Percentiles rank a stretch among this genome's conserved stretches.
phyloP scores from a whole-genome alignment of 257 asterid genomes.

The Fraxinus americana region DNA sequence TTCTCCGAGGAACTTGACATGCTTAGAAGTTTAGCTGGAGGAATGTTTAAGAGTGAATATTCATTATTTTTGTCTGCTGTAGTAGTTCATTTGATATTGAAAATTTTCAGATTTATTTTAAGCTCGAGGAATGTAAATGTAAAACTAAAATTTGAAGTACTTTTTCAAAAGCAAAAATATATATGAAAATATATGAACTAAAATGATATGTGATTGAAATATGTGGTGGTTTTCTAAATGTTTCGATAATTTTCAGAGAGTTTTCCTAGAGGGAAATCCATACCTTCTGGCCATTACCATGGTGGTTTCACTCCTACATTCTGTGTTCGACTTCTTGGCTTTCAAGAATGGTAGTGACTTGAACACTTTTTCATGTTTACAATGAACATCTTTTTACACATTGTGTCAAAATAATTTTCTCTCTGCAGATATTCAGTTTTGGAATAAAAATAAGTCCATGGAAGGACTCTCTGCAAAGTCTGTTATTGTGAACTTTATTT shows the following conservation, averaged over 20 bases:
- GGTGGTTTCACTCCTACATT: conserved; percentile 87
- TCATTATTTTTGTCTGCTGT: neutral
- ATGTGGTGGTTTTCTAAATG: conserved; percentile 29
- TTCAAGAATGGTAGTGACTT: conserved; percentile 80
- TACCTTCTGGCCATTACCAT: conserved; percentile 80
- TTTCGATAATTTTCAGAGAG: conserved; percentile 67
- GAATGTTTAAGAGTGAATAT: neutral
- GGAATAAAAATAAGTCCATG: conserved; percentile 99
- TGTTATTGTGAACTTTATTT: conserved; percentile 82
- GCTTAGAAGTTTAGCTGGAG: neutral
- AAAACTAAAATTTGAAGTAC: neutral
- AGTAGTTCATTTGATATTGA: neutral
- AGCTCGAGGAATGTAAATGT: neutral
- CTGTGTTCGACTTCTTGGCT: conserved; percentile 91
- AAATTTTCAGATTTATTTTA: too few species aligned
- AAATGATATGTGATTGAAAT: neutral
- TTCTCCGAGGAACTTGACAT: neutral
- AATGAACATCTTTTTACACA: conserved; percentile 19
- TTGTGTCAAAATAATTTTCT: conserved; percentile 15
- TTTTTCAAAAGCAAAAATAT: neutral
- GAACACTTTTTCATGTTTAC: conserved; percentile 4
- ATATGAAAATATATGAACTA: neutral
- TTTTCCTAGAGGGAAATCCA: conserved; percentile 97
- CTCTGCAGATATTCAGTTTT: conserved; percentile 87
- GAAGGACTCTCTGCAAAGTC: conserved; percentile 97